These are phyloP conservation scores for Kalanchoe fedtschenkoi DNA, from an alignment of 164 flowering plant species.

Conservation along the genomic window DNA sequence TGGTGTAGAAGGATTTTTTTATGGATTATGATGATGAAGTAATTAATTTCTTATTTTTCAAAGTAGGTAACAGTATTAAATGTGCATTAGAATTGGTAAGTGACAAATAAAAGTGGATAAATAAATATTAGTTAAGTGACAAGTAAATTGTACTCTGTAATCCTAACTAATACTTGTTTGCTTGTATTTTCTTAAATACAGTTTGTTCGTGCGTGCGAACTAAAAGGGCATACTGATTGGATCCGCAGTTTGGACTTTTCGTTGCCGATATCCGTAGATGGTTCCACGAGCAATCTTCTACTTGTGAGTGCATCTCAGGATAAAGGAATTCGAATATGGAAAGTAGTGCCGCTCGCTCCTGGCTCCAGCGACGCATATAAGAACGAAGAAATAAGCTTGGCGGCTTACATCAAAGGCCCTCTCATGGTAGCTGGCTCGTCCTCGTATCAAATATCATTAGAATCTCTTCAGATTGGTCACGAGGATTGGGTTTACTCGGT, in stretches of 20 bases:
- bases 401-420: conserved; percentile 89
- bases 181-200: conserved; percentile 19
- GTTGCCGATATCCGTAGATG: conserved; percentile 37
- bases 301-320: conserved; percentile 97
- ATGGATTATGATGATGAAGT: no score
- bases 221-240: conserved; percentile 97
- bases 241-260: conserved; percentile 91
- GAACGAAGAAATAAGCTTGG: conserved; percentile 45
- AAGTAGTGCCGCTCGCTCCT: conserved; percentile 31
- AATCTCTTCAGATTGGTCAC: conserved; percentile 89
- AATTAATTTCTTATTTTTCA: no score
- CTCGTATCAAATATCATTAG: conserved; percentile 77
- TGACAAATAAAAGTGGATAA: no score
- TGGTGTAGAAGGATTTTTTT: no score
- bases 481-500: conserved; percentile 99
- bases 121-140: no score
- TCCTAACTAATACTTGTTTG: conserved; percentile 2
- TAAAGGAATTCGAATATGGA: conserved; percentile 92
- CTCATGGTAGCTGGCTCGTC: conserved; percentile 44
- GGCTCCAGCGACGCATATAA: conserved; percentile 14
- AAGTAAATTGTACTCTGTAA: no score
- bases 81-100: no score
- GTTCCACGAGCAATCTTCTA: conserved; percentile 31
- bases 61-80: no score
- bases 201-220: conserved; percentile 76